A percentile compares a stretch with the other conserved stretches of the same genome.
Conservation (phyloP, 2,329 filamentous ascomycete genomes). For the Diaporthe humulicola region DNA sequence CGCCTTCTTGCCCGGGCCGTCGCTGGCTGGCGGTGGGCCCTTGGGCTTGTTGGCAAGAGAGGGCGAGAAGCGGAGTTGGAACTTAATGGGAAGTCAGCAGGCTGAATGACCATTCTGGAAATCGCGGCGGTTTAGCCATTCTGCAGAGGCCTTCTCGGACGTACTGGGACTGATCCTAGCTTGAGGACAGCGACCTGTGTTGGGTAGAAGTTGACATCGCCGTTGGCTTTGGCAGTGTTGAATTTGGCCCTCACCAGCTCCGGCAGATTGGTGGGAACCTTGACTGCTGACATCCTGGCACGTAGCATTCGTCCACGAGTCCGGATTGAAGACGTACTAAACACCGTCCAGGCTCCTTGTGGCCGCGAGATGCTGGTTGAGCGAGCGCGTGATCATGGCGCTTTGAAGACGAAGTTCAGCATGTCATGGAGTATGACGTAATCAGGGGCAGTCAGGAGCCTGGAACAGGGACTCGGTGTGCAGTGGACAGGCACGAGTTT, state of each 20-base stretch:
- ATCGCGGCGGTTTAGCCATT: not conserved
- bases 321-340: not conserved
- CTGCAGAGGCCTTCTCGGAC: constrained; percentile 39
- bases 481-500: not conserved
- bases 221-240: constrained; percentile 58
- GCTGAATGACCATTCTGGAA: not conserved
- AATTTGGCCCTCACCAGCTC: constrained; percentile 65
- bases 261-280: constrained; percentile 61
- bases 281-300: constrained; percentile 54
- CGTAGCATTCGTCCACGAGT: not conserved
- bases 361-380: too few species aligned
- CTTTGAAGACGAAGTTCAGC: constrained; percentile 3
- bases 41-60: constrained; percentile 77
- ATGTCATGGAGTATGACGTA: constrained; percentile 27
- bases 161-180: constrained; percentile 58
- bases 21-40: constrained; percentile 43
- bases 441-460: not conserved
- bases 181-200: constrained; percentile 65
- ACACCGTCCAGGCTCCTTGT: constrained; percentile 24
- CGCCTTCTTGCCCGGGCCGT: constrained; percentile 45
- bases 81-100: constrained; percentile 58
- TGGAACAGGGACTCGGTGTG: not conserved
- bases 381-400: not conserved
- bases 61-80: constrained; percentile 80
- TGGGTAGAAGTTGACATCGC: constrained; percentile 67